Base-by-base conservation (phyloP, 1,284 basidiomycete genomes). In the Fomitopsis betulina region DNA sequence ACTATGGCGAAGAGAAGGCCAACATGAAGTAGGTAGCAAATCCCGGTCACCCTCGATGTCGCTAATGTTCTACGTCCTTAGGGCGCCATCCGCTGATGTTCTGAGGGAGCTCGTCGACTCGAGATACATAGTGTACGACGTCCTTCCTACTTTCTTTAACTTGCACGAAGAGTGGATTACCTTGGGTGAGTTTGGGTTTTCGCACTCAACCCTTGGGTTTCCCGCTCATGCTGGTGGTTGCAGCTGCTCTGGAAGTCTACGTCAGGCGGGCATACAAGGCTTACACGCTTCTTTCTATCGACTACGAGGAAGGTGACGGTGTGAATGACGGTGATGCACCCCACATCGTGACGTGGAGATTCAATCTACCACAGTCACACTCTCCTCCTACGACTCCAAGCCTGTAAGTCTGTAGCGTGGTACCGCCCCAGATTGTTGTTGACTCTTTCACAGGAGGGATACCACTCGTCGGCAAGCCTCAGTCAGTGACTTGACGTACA, bases 61-160 rank as follows among this genome's bases (percentile, higher is more conserved):
- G 35, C 33, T 35, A 9, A 35, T 19, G 19, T 56, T 40, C 59
- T 59, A 62, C 49, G 43, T 53, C 23, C 19, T 45, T n/a, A 90
- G 89, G 68, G 82, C 79, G 2, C 97, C 97, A 6, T 90, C 93
- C 37, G 78, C 85, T 27, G 94, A 98, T 59, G 83, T 94, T 33
- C 80, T 99, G 66, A 88, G 89, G 68, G 97, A 99, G 76, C 84
- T 99, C 49, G 93, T 91, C 63, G 97, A 99, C 76, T 98, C 95
- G 30, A 85, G 93, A 59, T 97, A 96, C 78, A 96, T 94, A 23
- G 96, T 99, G 33, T 99, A 91, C 74, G 96, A 99, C 70, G 97
- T 99, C 12, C 82, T 99, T 58, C 93, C 95, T 17, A 84, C 92
- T 13, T 99, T 99, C 84, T 99, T 98, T 82, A 87, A 85, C 62